Evolutionary conservation across 768 basidiomycete genomes (phyloP).

Genomic region (Postia placenta): DNA sequence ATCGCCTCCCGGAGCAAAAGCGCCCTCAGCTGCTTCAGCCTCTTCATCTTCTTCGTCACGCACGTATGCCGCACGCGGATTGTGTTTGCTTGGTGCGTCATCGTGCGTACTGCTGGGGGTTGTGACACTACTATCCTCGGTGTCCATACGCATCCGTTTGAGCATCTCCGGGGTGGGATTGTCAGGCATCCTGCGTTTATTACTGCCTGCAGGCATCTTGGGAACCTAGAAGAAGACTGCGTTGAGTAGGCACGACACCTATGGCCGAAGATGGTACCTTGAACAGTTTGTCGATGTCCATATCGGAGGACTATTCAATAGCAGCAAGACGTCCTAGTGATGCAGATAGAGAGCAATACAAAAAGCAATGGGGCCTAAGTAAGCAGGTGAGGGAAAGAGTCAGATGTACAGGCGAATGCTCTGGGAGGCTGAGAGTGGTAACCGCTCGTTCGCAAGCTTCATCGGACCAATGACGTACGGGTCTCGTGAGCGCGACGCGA

Average conservation of each 20-base stretch:
- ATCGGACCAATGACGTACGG: too few relatives aligned
- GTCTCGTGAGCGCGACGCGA: too few relatives aligned
- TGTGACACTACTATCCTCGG: conserved; percentile 10
- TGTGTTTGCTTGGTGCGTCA: conserved; percentile 18
- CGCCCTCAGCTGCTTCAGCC: conserved; percentile 24
- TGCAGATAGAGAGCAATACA: background rate
- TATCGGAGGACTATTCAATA: conserved; percentile 16
- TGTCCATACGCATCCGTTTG: conserved; percentile 68
- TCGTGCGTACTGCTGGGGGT: conserved; percentile 6
- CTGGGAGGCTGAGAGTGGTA: too few relatives aligned
- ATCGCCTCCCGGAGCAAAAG: conserved; percentile 81
- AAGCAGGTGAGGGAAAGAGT: background rate
- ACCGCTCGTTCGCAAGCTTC: too few relatives aligned
- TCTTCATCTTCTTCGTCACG: conserved; percentile 60
- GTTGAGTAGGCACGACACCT: background rate
- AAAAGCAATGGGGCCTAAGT: background rate
- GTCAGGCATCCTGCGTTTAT: conserved; percentile 72
- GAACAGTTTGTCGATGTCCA: conserved; percentile 48
- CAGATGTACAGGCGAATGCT: too few relatives aligned
- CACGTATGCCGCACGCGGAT: conserved; percentile 42
- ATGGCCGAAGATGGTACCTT: conserved; percentile 28
- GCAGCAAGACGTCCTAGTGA: too few relatives aligned
- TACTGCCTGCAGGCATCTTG: conserved; percentile 55
- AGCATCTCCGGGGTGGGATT: conserved; percentile 77
- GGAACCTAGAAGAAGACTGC: conserved; percentile 41